Conservation (phyloP, 495 filamentous ascomycete genomes). For the Entonaema liquescens region DNA sequence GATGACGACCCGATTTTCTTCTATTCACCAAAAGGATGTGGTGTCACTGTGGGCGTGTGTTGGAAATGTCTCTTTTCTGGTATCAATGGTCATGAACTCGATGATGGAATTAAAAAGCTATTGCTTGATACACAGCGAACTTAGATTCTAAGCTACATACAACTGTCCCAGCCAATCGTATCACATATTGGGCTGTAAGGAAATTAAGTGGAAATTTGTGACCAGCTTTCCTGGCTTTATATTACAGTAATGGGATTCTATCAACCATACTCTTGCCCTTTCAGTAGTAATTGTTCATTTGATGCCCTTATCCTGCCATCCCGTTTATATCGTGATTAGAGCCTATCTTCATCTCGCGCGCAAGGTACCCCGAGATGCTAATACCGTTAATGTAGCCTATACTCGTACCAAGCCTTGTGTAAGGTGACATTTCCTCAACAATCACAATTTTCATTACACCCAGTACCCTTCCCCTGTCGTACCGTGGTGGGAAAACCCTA, state of each 20-base stretch:
- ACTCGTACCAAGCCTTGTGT: constrained; percentile 29
- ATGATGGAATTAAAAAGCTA: constrained; percentile 49
- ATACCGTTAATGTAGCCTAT: constrained; percentile 13
- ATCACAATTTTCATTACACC: constrained; percentile 9
- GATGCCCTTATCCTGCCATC: constrained; percentile 2
- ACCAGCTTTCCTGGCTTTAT: constrained; percentile 18
- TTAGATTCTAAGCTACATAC: constrained; percentile 51
- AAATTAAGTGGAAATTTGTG: constrained; percentile 28
- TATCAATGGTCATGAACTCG: constrained; percentile 53
- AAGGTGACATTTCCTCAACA: constrained; percentile 21
- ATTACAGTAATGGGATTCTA: constrained; percentile 24
- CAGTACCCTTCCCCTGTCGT: constrained; percentile 2
- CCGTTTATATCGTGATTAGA: constrained; percentile 12
- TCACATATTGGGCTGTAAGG: constrained; percentile 41
- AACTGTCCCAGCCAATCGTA: constrained; percentile 45
- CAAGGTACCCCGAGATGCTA: constrained; percentile 9
- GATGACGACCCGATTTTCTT: constrained; percentile 47
- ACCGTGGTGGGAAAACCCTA: constrained; percentile 11
- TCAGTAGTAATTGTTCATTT: constrained; percentile 12
- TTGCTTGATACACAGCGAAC: constrained; percentile 48
- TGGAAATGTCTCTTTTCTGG: constrained; percentile 50
- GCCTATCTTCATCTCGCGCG: constrained; percentile 2
- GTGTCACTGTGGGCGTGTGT: constrained; percentile 48
- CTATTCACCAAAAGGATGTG: constrained; percentile 48
- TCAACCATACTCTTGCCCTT: constrained; percentile 11